phyloP scores from a whole-genome alignment of 129 eudicot genomes.

The Pittosporum tobira region DNA sequence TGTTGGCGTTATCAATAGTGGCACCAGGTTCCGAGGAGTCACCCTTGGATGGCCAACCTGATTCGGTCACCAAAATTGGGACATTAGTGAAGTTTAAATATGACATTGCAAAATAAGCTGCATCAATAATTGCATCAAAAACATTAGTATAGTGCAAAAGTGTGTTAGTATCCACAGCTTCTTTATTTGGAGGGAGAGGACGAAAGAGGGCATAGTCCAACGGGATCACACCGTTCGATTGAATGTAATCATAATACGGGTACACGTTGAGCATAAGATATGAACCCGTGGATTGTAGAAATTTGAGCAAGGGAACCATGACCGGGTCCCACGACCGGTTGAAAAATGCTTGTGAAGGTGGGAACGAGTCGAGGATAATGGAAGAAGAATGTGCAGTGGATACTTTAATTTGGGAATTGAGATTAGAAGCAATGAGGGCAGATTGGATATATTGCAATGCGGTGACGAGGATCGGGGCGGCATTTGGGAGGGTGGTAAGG shows the following conservation, averaged over 20 bases:
- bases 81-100: slow-evolving; percentile 42
- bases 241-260: slow-evolving; percentile 51
- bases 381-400: slow-evolving; percentile 50
- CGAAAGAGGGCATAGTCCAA: slow-evolving; percentile 49
- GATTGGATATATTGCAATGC: slow-evolving; percentile 40
- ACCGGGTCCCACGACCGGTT: slow-evolving; percentile 44
- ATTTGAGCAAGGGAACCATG: slow-evolving; percentile 46
- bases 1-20: slow-evolving; percentile 43
- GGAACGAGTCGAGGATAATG: slow-evolving; percentile 43
- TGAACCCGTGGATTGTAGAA: slow-evolving; percentile 40
- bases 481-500: slow-evolving; percentile 44
- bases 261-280: slow-evolving; percentile 49
- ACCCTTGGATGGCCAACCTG: slow-evolving; percentile 64
- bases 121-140: slow-evolving; percentile 53
- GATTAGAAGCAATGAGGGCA: slow-evolving; percentile 47
- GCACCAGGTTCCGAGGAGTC: slow-evolving; percentile 41
- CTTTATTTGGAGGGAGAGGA: slow-evolving; percentile 46
- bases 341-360: slow-evolving; percentile 62
- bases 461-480: slow-evolving; percentile 43
- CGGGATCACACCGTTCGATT: slow-evolving; percentile 35
- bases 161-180: slow-evolving; percentile 50
- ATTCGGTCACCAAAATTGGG: slow-evolving; percentile 41
- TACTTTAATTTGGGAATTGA: slow-evolving; percentile 37
- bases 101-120: slow-evolving; percentile 45
- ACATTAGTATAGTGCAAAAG: slow-evolving; percentile 51